Evolutionary conservation across 306 rosid species (phyloP).

Genomic region (Gastrolobium bilobum): DNA sequence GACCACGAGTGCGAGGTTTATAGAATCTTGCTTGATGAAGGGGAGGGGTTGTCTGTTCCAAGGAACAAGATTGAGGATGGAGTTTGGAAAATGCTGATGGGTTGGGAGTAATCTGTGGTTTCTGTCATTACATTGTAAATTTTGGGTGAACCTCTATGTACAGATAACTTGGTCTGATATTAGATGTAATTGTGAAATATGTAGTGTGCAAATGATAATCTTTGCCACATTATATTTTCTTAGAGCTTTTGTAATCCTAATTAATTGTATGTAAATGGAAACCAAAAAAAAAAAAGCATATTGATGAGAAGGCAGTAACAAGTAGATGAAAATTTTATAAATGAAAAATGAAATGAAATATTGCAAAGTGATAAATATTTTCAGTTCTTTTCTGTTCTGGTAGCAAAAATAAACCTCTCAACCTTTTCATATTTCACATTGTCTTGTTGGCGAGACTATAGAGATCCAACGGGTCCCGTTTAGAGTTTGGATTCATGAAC

Average conservation of each 20-base stretch:
- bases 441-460: no score
- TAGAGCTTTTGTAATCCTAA: constrained; percentile 45
- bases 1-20: constrained; percentile 96
- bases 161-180: constrained; percentile 49
- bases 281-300: no score
- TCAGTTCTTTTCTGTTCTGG: background rate
- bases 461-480: no score
- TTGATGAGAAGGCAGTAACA: constrained; percentile 34
- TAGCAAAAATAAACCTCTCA: background rate
- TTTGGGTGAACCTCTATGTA: constrained; percentile 48
- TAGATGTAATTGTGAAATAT: constrained; percentile 49
- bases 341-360: constrained; percentile 45
- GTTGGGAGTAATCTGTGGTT: constrained; percentile 71
- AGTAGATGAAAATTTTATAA: constrained; percentile 36
- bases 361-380: constrained; percentile 50
- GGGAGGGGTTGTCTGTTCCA: constrained; percentile 65
- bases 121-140: constrained; percentile 23
- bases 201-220: constrained; percentile 3
- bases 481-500: no score
- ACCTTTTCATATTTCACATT: no score
- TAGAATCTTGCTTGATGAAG: constrained; percentile 91
- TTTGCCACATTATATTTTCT: constrained; percentile 43
- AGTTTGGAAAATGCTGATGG: constrained; percentile 96
- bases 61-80: constrained; percentile 73
- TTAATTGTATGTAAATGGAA: constrained; percentile 49